Percentiles rank a stretch among this genome's conserved stretches.
These are phyloP conservation scores for Casuarina glauca DNA, from an alignment of 306 rosid species.

Conservation along the genomic window DNA sequence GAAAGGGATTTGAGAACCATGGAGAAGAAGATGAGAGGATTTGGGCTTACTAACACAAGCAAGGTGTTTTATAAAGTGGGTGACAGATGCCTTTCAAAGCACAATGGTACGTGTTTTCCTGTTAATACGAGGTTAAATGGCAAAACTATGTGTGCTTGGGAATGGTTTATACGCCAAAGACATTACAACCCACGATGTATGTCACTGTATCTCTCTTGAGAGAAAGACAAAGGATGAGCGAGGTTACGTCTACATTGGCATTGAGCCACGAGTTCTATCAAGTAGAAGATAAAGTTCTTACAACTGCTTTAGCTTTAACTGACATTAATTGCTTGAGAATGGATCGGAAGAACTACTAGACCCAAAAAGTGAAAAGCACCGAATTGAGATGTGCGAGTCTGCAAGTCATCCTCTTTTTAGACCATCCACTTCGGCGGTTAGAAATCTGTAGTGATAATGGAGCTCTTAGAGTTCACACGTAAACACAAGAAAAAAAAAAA, in stretches of 20 bases:
- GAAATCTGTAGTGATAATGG: background rate
- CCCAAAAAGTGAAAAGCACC: conserved; percentile 3
- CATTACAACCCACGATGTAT: conserved; percentile 25
- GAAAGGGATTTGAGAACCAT: conserved; percentile 8
- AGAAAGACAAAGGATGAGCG: conserved; percentile 13
- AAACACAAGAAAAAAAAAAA: background rate
- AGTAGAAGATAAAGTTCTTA: conserved; percentile 20
- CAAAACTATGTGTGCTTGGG: conserved; percentile 26
- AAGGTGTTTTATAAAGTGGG: conserved; percentile 10
- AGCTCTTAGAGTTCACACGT: background rate
- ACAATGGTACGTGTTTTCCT: background rate
- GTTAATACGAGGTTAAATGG: conserved; percentile 33
- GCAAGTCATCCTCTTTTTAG: background rate
- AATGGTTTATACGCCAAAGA: conserved; percentile 31
- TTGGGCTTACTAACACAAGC: conserved; percentile 41
- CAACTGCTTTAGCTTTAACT: conserved; percentile 40
- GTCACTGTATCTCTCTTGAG: background rate
- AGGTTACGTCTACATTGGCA: conserved; percentile 34
- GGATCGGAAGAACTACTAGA: background rate
- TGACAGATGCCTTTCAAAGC: background rate
- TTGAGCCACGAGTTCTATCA: conserved; percentile 29
- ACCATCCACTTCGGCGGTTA: background rate
- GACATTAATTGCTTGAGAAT: conserved; percentile 13
- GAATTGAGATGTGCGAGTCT: background rate
- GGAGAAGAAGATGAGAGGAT: conserved; percentile 27